Evolutionary conservation across 2,329 filamentous ascomycete genomes (phyloP).

Genomic region (Microdochium nivale): DNA sequence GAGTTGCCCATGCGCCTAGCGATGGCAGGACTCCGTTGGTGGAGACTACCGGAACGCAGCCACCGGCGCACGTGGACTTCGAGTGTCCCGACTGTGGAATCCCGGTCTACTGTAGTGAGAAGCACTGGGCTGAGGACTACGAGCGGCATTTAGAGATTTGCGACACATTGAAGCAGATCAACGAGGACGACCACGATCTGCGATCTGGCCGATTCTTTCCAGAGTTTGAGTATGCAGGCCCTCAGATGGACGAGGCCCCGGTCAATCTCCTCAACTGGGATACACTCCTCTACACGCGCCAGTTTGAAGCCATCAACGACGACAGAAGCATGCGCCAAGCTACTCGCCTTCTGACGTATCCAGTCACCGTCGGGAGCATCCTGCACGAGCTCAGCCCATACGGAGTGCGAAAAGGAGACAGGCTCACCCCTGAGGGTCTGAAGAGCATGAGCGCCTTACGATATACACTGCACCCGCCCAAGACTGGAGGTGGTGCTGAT

Average conservation of each 20-base stretch:
- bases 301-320: slow-evolving; percentile 85
- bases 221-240: slow-evolving; percentile 84
- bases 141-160: slow-evolving; percentile 89
- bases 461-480: slow-evolving; percentile 87
- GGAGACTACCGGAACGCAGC: slow-evolving; percentile 41
- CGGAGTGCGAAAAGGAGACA: slow-evolving; percentile 62
- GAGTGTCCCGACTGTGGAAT: slow-evolving; percentile 96
- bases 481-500: slow-evolving; percentile 61
- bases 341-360: slow-evolving; percentile 88
- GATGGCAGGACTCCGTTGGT: slow-evolving; percentile 56
- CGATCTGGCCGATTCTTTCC: slow-evolving; percentile 84
- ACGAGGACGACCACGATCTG: slow-evolving; percentile 96
- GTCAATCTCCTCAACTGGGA: slow-evolving; percentile 99
- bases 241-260: slow-evolving; percentile 84
- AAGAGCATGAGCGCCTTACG: slow-evolving; percentile 90
- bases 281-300: slow-evolving; percentile 85
- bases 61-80: slow-evolving; percentile 79
- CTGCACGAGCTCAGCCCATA: slow-evolving; percentile 94
- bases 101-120: slow-evolving; percentile 86
- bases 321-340: slow-evolving; percentile 88
- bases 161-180: slow-evolving; percentile 84
- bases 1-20: slow-evolving; percentile 61
- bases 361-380: slow-evolving; percentile 82
- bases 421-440: slow-evolving; percentile 78
- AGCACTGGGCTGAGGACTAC: slow-evolving; percentile 94